Base-by-base conservation (phyloP, 208 protist species). In the Leishmania braziliensis region DNA sequence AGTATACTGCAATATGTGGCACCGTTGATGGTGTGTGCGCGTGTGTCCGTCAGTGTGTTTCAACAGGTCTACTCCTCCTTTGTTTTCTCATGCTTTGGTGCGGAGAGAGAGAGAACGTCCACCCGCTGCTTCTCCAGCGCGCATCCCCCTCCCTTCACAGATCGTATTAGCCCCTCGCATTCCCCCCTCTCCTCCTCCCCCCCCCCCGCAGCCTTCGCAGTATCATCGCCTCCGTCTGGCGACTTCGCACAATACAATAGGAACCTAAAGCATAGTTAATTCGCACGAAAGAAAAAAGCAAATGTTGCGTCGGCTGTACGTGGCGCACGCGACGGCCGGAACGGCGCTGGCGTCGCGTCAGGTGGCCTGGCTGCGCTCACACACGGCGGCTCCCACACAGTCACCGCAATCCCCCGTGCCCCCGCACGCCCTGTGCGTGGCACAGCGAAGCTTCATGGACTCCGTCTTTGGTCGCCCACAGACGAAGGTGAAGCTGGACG, bases 401-500 rank as follows among this genome's bases (percentile, higher is more conserved):
- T 75, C 62, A 9, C 36, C 56, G 29, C 69, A 71, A 36, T 58
- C 75, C 26, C 6, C 75, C 23, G 65, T 50, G 8, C 16, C 62
- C 1, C 53, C 50, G 53, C 77, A 71, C 26, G n/a, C 81, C 2
- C 50, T 78, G 74, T 58, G 33, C 33, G 60, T 76, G 9, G 56
- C 80, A 50, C 86, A 75, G 5, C 85, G 89, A 74, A 56, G 53
- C 72, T 92, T 89, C 77, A 86, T 94, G 51, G 80, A 83, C 53
- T 80, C 78, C 12, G 26, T 94, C 43, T 78, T 92, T 53, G 83
- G 86, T 16, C 75, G 79, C 43, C 70, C 66, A 68, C 63, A 72
- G 50, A 26, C 60, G 6, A 90, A 90, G 66, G 88, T 97, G 39
- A 89, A 89, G 77, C 77, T 97, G 20, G 95, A 97, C 76, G 86